Percentiles rank a stretch among this genome's conserved stretches.
Evolutionary conservation across 768 basidiomycete species (phyloP).

Genomic region (Boletus reticuloceps): DNA sequence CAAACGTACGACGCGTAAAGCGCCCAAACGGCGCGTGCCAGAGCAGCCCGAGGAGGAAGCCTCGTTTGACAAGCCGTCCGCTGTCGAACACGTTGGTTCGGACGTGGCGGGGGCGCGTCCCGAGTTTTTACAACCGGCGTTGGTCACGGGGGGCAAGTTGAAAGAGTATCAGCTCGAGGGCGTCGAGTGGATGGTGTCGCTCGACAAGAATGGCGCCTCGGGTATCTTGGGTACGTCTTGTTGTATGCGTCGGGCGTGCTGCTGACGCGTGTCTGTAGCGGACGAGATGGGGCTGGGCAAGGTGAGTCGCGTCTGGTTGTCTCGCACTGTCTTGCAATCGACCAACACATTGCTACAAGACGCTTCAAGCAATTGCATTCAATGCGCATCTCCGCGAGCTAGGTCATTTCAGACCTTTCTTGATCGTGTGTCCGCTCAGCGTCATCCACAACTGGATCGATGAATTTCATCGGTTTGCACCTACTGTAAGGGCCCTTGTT

Average conservation of each 20-base stretch:
- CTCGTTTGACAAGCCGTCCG: conserved; percentile 12
- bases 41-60: conserved; percentile 1
- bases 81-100: background rate
- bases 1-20: conserved; percentile 12
- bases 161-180: conserved; percentile 94
- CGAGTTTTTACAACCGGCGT: conserved; percentile 66
- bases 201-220: conserved; percentile 82
- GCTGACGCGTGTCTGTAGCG: conserved; percentile 41
- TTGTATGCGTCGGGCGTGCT: conserved; percentile 10
- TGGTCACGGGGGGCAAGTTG: conserved; percentile 82
- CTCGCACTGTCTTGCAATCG: background rate
- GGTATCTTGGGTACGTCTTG: conserved; percentile 64
- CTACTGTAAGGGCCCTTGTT: conserved; percentile 47
- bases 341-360: conserved; percentile 43
- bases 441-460: conserved; percentile 90
- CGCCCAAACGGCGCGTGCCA: conserved; percentile 9
- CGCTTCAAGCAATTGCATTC: conserved; percentile 93
- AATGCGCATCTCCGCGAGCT: conserved; percentile 83
- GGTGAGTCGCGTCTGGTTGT: conserved; percentile 35
- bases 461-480: conserved; percentile 85
- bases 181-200: conserved; percentile 90
- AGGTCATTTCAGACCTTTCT: conserved; percentile 68
- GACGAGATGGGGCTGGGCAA: conserved; percentile 97
- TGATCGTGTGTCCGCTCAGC: conserved; percentile 90
- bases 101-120: conserved; percentile 10